These are phyloP conservation scores for Pseudopyricularia javanii DNA, from an alignment of 2,329 filamentous ascomycete genomes.

Conservation along the genomic window DNA sequence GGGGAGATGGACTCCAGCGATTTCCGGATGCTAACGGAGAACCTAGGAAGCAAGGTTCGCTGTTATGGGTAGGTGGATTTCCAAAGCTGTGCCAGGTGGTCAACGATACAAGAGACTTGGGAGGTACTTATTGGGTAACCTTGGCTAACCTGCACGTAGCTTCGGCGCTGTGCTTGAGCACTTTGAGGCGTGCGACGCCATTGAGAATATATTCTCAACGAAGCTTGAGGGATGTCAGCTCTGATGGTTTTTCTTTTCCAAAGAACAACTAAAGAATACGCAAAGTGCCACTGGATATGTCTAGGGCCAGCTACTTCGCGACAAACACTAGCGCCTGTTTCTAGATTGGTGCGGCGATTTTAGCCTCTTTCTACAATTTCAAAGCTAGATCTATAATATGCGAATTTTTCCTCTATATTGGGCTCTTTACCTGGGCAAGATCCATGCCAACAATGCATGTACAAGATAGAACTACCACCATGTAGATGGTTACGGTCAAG, in stretches of 20 bases:
- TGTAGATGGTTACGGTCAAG: not conserved
- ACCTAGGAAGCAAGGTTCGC: conserved; percentile 67
- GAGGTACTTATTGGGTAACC: not conserved
- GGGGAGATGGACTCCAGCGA: conserved; percentile 54
- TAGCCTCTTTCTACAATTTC: no score
- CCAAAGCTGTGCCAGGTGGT: no score
- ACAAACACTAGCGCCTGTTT: no score
- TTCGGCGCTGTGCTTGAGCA: conserved; percentile 55
- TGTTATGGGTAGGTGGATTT: conserved; percentile 69
- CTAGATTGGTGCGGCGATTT: no score
- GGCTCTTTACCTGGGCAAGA: no score
- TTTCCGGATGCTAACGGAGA: conserved; percentile 58
- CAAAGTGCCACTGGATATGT: not conserved
- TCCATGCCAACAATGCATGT: no score
- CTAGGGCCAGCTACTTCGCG: no score
- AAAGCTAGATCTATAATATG: no score
- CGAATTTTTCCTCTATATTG: no score
- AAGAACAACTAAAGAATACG: not conserved
- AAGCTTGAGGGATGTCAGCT: conserved; percentile 29
- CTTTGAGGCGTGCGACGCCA: conserved; percentile 63
- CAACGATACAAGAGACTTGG: no score
- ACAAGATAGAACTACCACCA: no score
- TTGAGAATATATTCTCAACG: conserved; percentile 56
- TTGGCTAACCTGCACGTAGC: conserved; percentile 19
- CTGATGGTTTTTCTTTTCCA: no score